Percentiles rank a stretch among this genome's conserved stretches.
Conservation (phyloP, 768 basidiomycete genomes). For the Lactarius psammicola region DNA sequence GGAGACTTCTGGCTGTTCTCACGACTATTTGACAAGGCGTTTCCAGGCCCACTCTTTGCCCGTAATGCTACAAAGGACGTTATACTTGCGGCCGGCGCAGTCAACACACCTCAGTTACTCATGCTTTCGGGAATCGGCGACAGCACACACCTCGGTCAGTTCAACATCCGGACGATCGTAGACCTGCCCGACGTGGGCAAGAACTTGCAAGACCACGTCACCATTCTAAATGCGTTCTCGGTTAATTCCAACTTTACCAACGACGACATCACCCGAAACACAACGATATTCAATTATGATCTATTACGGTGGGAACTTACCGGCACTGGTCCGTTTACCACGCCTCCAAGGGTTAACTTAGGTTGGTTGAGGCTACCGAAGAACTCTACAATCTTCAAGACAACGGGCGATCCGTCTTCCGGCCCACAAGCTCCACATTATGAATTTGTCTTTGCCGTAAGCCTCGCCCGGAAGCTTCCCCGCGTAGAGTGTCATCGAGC, state of each 20-base stretch:
- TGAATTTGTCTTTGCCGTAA: constrained; percentile 21
- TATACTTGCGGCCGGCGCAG: constrained; percentile 24
- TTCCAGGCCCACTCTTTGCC: constrained; percentile 14
- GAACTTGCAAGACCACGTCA: constrained; percentile 34
- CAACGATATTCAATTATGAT: constrained; percentile 12
- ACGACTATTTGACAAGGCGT: not conserved
- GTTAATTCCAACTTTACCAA: constrained; percentile 12
- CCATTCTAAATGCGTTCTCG: not conserved
- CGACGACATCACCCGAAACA: constrained; percentile 17
- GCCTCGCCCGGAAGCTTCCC: not conserved
- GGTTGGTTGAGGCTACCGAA: constrained; percentile 18
- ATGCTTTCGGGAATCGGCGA: constrained; percentile 36
- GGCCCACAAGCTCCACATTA: constrained; percentile 25
- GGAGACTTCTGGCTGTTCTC: not conserved
- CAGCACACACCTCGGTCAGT: constrained; percentile 20
- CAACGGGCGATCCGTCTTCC: too few relatives aligned
- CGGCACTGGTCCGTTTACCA: constrained; percentile 18
- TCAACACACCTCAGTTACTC: too few relatives aligned
- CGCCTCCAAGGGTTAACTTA: not conserved
- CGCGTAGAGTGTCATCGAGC: not conserved
- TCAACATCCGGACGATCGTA: constrained; percentile 30
- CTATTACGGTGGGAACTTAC: constrained; percentile 15
- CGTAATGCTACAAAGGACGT: constrained; percentile 20
- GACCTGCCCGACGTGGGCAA: constrained; percentile 34
- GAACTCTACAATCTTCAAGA: constrained; percentile 16